Base-by-base conservation (phyloP, 257 asterid species). In the Gentiana macrophylla region DNA sequence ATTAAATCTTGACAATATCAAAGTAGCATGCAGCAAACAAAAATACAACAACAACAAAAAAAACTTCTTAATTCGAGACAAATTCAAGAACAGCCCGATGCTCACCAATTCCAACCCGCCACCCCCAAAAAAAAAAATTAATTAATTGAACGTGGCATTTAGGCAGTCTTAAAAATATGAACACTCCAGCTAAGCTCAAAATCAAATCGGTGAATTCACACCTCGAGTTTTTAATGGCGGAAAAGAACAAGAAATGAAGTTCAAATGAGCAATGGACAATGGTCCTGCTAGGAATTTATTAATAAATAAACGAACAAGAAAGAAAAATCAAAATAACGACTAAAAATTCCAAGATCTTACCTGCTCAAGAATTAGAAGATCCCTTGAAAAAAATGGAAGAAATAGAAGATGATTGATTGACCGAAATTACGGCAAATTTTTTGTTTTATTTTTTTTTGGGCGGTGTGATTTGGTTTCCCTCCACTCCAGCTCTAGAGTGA, bases 111-210 rank as follows among this genome's bases (percentile, higher is more conserved):
- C 24, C 24, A 24, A 24, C 24, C 24, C 24, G 1, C 24, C 24
- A 24, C 1, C 84, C 89, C 83, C 73, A 75, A 61, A 52, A 12
- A 43, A 15, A 49, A 11, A 13, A 34, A 24, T 8, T 35, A 53
- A 52, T 52, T 37, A 63, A 57, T 35, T 67, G 37, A n/a, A 62
- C 10, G 44, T 1, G 24, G 24, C 24, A 24, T 24, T 24, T 52
- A 32, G 56, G 15, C 41, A 59, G 62, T 41, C 34, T 32, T 9
- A 37, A 57, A 15, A 24, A 0, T 24, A 24, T 24, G 24, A 67
- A 70, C 8, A 56, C 50, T 33, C 41, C 0, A 58, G 6, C 66
- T 13, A 59, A 71, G 55, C 64, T 38, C 1, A 34, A 47, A 72
- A 59, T 35, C 52, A 24, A 62, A 53, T 47, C 53, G 63, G 63